Evolutionary conservation across 192 early-diverging fungal genomes (phyloP), one percentile per base, ranked within the genome.

Genomic region (Cladochytrium replicatum): DNA sequence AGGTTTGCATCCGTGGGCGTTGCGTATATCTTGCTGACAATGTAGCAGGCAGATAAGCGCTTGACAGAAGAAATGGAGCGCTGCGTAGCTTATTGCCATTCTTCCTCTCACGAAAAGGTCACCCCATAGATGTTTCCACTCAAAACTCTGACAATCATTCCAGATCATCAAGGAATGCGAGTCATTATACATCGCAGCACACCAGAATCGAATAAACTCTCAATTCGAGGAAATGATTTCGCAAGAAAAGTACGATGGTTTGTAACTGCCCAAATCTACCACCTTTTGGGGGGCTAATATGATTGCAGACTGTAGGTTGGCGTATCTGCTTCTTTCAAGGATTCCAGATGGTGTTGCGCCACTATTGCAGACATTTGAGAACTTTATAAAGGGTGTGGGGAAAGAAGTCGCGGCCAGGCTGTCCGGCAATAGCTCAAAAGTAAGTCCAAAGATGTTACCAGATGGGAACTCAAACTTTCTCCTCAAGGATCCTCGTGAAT

Each of bases 181-280:
- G 54, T 61, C 67, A 2, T 82, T 87, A 47, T 91, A 83, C 50
- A 72, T 89, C 24, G 59, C 79, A 1, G 75, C 66, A 5, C 82
- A 91, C 58, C 63, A 77, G 57, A 40, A 57, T 21, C 57, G 57
- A 13, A 80, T 91, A 32, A 64, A 83, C 29, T 48, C 63, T 15
- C 85, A 85, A 52, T 85, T 91, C 60, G 68, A 71, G 29, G 52
- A 27, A 5, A 88, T 91, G 83, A 54, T 91, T 19, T 56, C 61
- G 5, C 48, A 74, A 23, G 84, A 84, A 32, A 50, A 58, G 27
- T 75, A 66, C 32, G 67, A 75, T 50, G 83, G 80, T 83, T 51
- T 11, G 29, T 47, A 7, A n/a, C n/a, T 19, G 26, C n/a, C 3
- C 4, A 8, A 2, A 9, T 25, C 39, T 54, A n/a, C 2, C 25